phyloP scores from a whole-genome alignment of 768 basidiomycete species.

The Agrocybe pediades region DNA sequence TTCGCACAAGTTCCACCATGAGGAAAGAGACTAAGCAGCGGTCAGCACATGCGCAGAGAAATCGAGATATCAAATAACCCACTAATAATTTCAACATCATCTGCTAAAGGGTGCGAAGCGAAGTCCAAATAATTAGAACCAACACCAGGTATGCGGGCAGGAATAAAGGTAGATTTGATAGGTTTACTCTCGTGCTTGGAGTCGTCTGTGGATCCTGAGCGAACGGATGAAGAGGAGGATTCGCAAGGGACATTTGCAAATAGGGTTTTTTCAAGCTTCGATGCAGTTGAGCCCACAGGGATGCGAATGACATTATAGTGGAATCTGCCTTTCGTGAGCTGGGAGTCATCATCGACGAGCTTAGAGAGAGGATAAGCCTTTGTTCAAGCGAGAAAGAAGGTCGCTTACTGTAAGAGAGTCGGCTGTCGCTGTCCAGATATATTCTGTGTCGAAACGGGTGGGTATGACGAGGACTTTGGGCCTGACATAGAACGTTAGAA shows the following conservation, averaged over 20 bases:
- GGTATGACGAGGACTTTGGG: slow-evolving; percentile 62
- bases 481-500: too few relatives aligned
- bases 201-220: slow-evolving; percentile 25
- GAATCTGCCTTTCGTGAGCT: slow-evolving; percentile 50
- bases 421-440: slow-evolving; percentile 59
- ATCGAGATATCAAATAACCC: slow-evolving; percentile 15
- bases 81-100: slow-evolving; percentile 58
- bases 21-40: slow-evolving; percentile 52
- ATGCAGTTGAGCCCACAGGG: slow-evolving; percentile 28
- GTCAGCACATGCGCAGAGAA: slow-evolving; percentile 14
- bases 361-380: slow-evolving; percentile 21
- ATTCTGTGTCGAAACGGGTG: slow-evolving; percentile 64
- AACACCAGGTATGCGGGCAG: slow-evolving; percentile 52
- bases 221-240: slow-evolving; percentile 14
- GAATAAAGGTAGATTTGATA: slow-evolving; percentile 39
- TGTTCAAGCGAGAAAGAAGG: neutral
- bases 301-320: slow-evolving; percentile 51
- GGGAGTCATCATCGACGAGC: slow-evolving; percentile 56
- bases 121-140: slow-evolving; percentile 65
- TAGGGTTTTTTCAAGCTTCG: slow-evolving; percentile 21
- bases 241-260: slow-evolving; percentile 14
- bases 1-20: slow-evolving; percentile 64
- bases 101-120: slow-evolving; percentile 44
- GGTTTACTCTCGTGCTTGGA: slow-evolving; percentile 7
- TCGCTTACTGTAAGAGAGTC: slow-evolving; percentile 51